Base-by-base conservation (phyloP, 257 asterid genomes). In the Salvia rosmarinus region DNA sequence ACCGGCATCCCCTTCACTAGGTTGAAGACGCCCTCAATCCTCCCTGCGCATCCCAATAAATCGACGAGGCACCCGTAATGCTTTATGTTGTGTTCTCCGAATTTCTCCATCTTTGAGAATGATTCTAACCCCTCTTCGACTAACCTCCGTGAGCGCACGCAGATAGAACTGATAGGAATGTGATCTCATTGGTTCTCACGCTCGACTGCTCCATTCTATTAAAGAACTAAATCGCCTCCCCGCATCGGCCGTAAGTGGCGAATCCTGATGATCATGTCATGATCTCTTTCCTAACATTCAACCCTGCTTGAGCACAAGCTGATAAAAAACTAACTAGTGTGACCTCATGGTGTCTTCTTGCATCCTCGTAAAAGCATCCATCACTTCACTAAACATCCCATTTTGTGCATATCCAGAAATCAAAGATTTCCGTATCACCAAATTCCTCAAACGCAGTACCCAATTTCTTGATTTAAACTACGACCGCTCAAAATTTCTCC, bases 111-210 rank as follows among this genome's bases (percentile, higher is more conserved):
- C 82, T 84, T 83, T 50, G 84, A 61, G 68, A 90, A 90, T 21
- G 72, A 61, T 57, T 81, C 80, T 56, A 92, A 75, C 60, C 97
- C 96, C 80, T 86, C 86, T 50, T 92, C 85, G 43, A 86, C 89
- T 50, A 84, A 74, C 98, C 96, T 19, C 95, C 91, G 67, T 90
- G 96, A 6, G 83, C 91, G 77, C 96, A 92, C 30, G 96, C 98
- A 9, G 92, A 82, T 49, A 90, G 80, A 74, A 92, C 85, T 30
- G 89, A 80, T 0, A 92, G 80, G 67, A 88, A 85, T 12, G 97
- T 90, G 60, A 92, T 83, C 44, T 60, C 75, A 21, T 92, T 83
- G 1, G 87, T 92, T 60, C 70, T 79, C 69, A 80, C 83, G 20
- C 80, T 83, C 0, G 83, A 72, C 56, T 65, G 62, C 79, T 82